A percentile compares a stretch with the other conserved stretches of the same genome.
phyloP scores from a whole-genome alignment of 2,329 filamentous ascomycete genomes.

The Boeremia exigua region DNA sequence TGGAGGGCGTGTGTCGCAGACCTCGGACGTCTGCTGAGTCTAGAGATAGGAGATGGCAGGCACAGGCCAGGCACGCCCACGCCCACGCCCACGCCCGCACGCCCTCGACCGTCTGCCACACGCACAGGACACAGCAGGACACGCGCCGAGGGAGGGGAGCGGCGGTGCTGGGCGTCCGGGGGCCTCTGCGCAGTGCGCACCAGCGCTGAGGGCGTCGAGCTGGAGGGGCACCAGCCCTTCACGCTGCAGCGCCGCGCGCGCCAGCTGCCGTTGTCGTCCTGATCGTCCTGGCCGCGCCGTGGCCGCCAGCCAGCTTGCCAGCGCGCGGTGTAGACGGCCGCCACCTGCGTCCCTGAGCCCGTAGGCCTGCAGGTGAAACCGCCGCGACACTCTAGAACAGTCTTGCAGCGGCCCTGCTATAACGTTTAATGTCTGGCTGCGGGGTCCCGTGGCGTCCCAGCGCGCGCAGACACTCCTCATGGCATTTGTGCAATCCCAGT shows the following conservation, averaged over 20 bases:
- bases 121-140: conserved; percentile 7
- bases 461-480: conserved; percentile 2
- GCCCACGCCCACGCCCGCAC: no score
- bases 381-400: conserved; percentile 18
- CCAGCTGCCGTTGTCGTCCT: no score
- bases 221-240: no score
- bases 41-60: conserved; percentile 17
- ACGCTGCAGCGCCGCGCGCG: no score
- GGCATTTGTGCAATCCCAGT: conserved; percentile 6
- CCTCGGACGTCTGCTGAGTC: conserved; percentile 2
- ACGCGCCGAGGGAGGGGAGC: conserved; percentile 5
- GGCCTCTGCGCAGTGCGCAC: conserved; percentile 6
- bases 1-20: conserved; percentile 11
- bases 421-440: conserved; percentile 12
- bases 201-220: no score
- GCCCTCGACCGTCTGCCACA: conserved; percentile 17
- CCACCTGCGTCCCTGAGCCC: conserved; percentile 7
- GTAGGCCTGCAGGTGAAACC: conserved; percentile 9
- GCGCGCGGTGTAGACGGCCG: no score
- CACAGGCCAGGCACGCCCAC: conserved; percentile 16
- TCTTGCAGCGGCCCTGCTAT: conserved; percentile 7
- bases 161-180: conserved; percentile 7
- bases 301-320: no score
- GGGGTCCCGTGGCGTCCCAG: conserved; percentile 5
- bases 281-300: background rate